Evolutionary conservation across 148 eudicot genomes (phyloP).

Genomic region (Rhododendron ferrugineum): DNA sequence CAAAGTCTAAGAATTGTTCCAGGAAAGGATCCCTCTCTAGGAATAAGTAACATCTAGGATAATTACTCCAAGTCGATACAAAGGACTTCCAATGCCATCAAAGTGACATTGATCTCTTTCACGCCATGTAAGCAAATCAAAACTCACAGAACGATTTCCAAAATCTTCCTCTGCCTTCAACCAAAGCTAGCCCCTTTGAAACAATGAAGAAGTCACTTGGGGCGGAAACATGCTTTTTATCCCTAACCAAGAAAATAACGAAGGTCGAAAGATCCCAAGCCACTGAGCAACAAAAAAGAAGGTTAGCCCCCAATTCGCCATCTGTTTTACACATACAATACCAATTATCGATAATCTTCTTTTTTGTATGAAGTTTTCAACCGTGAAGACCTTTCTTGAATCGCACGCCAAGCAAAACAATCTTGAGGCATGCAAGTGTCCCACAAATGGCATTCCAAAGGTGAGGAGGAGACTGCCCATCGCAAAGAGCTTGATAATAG

Average conservation of each 20-base stretch:
- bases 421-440: background rate
- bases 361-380: background rate
- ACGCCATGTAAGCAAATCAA: background rate
- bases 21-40: background rate
- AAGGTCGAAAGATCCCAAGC: background rate
- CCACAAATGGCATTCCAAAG: background rate
- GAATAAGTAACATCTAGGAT: background rate
- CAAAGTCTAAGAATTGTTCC: background rate
- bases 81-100: background rate
- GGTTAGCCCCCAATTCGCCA: background rate
- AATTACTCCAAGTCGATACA: background rate
- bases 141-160: background rate
- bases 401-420: background rate
- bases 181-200: background rate
- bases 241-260: background rate
- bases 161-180: background rate
- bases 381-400: background rate
- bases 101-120: background rate
- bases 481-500: background rate
- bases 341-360: background rate
- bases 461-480: background rate
- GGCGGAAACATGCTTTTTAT: background rate
- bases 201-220: background rate
- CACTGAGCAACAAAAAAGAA: background rate
- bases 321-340: background rate